Percentiles rank a stretch among this genome's conserved stretches.
phyloP scores from a whole-genome alignment of 257 asterid genomes.

The Solanum dulcamara region DNA sequence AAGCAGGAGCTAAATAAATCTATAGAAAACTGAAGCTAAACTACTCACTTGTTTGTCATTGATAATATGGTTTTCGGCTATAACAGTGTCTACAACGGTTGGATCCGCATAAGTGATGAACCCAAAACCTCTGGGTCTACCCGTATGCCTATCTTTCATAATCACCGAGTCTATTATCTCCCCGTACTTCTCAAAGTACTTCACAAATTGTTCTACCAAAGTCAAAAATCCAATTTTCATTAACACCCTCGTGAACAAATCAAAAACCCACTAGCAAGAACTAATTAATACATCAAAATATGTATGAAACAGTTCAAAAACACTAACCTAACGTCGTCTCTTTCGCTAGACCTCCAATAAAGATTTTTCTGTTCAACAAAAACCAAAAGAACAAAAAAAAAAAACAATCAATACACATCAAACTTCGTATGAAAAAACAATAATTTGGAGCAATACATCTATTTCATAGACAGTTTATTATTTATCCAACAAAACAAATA shows the following conservation, averaged over 20 bases:
- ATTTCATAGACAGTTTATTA: not conserved
- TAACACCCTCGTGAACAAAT: not conserved
- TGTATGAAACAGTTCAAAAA: not conserved
- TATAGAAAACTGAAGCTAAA: not conserved
- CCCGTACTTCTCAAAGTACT: conserved; percentile 94
- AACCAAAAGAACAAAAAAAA: not conserved
- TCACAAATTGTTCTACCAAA: conserved; percentile 63
- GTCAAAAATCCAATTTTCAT: not conserved
- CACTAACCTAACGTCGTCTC: conserved; percentile 67
- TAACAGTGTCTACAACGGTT: conserved; percentile 72
- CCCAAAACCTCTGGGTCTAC: conserved; percentile 94
- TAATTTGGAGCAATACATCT: not conserved
- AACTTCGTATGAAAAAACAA: not conserved
- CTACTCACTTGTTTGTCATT: conserved; percentile 78
- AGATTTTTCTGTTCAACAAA: conserved; percentile 50
- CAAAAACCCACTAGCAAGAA: not conserved
- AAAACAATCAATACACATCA: not conserved
- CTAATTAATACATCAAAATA: not conserved
- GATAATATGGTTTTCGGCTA: conserved; percentile 74
- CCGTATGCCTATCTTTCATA: conserved; percentile 85
- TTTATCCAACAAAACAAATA: not conserved
- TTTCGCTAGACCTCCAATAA: conserved; percentile 86
- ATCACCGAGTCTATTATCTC: conserved; percentile 94
- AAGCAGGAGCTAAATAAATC: not conserved
- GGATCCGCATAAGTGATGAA: conserved; percentile 85